phyloP scores from a whole-genome alignment of 192 early-diverging fungal species.

The Haplosporangium gracile region DNA sequence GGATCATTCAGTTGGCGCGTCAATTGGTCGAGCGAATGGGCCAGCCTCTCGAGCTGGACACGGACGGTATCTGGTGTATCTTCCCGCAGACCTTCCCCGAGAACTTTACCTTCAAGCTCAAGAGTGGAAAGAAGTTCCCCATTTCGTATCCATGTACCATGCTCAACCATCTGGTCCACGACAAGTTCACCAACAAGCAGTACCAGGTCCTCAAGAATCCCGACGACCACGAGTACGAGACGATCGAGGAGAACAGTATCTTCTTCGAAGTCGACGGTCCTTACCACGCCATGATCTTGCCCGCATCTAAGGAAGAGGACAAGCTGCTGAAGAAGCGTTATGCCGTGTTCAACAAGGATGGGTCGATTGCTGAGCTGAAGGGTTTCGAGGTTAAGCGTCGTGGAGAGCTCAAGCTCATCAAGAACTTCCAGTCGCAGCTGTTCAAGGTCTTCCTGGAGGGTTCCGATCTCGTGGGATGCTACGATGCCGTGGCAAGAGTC shows the following conservation, averaged over 20 bases:
- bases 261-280: conserved; percentile 99
- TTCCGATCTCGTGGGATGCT: conserved; percentile 87
- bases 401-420: conserved; percentile 98
- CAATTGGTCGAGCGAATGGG: conserved; percentile 93
- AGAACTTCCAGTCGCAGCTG: conserved; percentile 96
- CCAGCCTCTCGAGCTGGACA: conserved; percentile 95
- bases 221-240: conserved; percentile 71
- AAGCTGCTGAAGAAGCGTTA: conserved; percentile 98
- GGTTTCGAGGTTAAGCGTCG: conserved; percentile 99
- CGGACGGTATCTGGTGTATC: conserved; percentile 99
- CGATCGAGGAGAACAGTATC: conserved; percentile 93
- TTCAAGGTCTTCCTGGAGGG: conserved; percentile 96
- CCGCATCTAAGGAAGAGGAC: conserved; percentile 94
- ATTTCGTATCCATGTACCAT: conserved; percentile 98
- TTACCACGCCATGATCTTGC: conserved; percentile 98
- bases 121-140: conserved; percentile 81
- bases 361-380: conserved; percentile 95
- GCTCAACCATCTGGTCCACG: conserved; percentile 97
- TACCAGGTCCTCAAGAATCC: conserved; percentile 86
- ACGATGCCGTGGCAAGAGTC: conserved; percentile 87
- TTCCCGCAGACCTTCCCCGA: conserved; percentile 94
- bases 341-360: conserved; percentile 97
- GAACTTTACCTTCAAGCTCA: conserved; percentile 89
- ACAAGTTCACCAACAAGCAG: conserved; percentile 97
- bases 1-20: conserved; percentile 97